Percentiles rank a stretch among this genome's conserved stretches.
Evolutionary conservation across 1,284 basidiomycete genomes (phyloP).

Genomic region (Ganoderma leucocontextum): DNA sequence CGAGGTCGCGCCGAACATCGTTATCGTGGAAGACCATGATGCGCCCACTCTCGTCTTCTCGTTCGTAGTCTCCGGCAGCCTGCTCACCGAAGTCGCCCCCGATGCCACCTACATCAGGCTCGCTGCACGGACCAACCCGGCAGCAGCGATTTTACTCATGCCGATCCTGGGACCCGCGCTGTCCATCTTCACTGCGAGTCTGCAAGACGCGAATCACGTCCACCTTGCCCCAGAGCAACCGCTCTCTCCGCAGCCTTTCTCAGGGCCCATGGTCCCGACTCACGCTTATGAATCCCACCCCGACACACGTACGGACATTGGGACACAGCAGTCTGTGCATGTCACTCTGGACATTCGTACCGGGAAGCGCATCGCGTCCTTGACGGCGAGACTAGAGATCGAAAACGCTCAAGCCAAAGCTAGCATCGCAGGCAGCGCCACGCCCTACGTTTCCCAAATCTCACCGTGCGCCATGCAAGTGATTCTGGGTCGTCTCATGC

Average conservation of each 20-base stretch:
- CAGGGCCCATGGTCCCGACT: not conserved
- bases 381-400: constrained; percentile 40
- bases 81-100: constrained; percentile 31
- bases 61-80: constrained; percentile 36
- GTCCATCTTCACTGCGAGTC: not conserved
- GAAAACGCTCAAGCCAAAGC: constrained; percentile 34
- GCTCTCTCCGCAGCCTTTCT: not conserved
- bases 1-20: constrained; percentile 32
- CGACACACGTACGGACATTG: not conserved
- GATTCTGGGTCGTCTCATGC: constrained; percentile 33
- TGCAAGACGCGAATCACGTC: not conserved
- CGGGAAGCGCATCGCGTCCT: constrained; percentile 9
- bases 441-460: constrained; percentile 37
- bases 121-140: constrained; percentile 24
- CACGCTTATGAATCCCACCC: no score
- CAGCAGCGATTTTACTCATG: constrained; percentile 24
- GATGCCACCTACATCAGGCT: not conserved
- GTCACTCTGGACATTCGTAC: constrained; percentile 17
- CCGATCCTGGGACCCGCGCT: constrained; percentile 38
- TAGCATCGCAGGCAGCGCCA: constrained; percentile 33
- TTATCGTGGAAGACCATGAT: constrained; percentile 45
- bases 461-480: constrained; percentile 45
- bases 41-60: constrained; percentile 16
- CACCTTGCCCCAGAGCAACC: constrained; percentile 9
- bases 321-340: constrained; percentile 42